Evolutionary conservation across 176 grass and related monocot genomes (phyloP).

Genomic region (Tillandsia fasciculata): DNA sequence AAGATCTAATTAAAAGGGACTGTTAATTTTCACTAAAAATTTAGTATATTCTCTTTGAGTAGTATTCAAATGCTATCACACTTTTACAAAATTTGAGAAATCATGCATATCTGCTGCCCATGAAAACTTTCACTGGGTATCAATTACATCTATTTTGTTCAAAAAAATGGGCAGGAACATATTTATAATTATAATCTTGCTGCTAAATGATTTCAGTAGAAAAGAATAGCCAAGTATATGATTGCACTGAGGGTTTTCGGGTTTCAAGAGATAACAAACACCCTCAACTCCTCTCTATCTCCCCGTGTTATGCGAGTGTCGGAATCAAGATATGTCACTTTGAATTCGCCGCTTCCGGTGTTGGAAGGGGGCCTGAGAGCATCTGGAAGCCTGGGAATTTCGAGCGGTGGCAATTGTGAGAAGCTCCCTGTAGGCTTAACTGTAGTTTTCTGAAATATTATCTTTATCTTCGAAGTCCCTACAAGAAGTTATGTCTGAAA

Average conservation of each 20-base stretch:
- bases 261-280: constrained; percentile 74
- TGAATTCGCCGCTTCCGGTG: constrained; percentile 74
- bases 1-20: too few species aligned
- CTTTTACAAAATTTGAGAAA: background rate
- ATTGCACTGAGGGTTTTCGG: background rate
- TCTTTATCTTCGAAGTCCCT: constrained; percentile 62
- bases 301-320: constrained; percentile 76
- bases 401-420: constrained; percentile 68
- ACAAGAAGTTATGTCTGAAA: background rate
- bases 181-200: too few species aligned
- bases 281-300: constrained; percentile 72
- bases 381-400: constrained; percentile 70
- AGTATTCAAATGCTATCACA: background rate
- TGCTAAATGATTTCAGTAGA: background rate
- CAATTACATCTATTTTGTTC: background rate
- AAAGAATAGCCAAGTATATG: background rate
- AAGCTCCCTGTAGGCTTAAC: constrained; percentile 73
- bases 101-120: too few species aligned
- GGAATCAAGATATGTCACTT: constrained; percentile 75
- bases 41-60: too few species aligned
- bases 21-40: too few species aligned
- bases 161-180: background rate
- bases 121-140: background rate
- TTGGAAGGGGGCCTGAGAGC: constrained; percentile 53
- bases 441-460: constrained; percentile 76